Percentiles rank a stretch among this genome's conserved stretches.
Conservation (phyloP, 129 eudicot species). For the Helianthus tuberosus region DNA sequence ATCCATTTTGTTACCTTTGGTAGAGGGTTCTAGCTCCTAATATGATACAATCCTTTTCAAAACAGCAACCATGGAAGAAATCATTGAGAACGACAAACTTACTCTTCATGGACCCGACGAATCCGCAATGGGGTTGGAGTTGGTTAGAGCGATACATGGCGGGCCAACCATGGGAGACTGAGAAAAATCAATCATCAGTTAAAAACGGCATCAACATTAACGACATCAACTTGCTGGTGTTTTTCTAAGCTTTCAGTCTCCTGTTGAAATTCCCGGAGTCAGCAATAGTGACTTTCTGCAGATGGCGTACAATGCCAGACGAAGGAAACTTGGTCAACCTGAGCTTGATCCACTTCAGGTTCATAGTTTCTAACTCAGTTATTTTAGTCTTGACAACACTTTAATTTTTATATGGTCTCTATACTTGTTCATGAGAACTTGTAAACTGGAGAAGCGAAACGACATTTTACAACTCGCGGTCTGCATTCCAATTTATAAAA, state of each 20-base stretch:
- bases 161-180: too few relatives aligned
- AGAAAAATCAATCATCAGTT: too few relatives aligned
- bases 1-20: too few relatives aligned
- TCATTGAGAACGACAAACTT: too few relatives aligned
- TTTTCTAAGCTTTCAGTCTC: conserved; percentile 96
- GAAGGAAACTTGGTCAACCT: conserved; percentile 76
- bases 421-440: neutral
- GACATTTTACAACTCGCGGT: conserved; percentile 98
- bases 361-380: conserved; percentile 10
- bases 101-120: too few relatives aligned
- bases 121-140: too few relatives aligned
- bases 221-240: conserved; percentile 87
- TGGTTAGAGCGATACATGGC: too few relatives aligned
- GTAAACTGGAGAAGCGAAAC: too few relatives aligned
- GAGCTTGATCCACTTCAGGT: conserved; percentile 98
- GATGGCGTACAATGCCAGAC: conserved; percentile 96
- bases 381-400: neutral
- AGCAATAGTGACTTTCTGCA: conserved; percentile 87
- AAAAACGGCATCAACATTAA: too few relatives aligned
- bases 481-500: conserved; percentile 22
- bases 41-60: too few relatives aligned
- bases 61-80: too few relatives aligned
- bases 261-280: conserved; percentile 97
- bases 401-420: neutral
- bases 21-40: too few relatives aligned